These are phyloP conservation scores for Phanerodontia chrysosporium DNA, from an alignment of 768 basidiomycete genomes.

Conservation along the genomic window DNA sequence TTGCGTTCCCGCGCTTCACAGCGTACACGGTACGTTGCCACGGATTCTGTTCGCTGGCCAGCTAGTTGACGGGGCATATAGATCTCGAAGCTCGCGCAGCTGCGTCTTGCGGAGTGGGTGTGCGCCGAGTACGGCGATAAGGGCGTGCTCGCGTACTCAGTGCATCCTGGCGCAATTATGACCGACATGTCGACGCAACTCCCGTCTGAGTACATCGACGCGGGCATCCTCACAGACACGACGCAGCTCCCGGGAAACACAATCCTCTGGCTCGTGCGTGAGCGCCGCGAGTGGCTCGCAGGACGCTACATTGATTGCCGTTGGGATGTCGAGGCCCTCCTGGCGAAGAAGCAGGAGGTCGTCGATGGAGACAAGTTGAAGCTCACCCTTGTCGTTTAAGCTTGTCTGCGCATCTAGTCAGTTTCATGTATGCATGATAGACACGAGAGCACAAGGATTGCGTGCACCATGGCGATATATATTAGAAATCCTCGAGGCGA, in stretches of 20 bases:
- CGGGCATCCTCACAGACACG: conserved; percentile 5
- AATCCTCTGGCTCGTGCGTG: conserved; percentile 5
- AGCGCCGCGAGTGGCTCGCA: conserved; percentile 7
- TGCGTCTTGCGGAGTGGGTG: background rate
- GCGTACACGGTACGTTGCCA: background rate
- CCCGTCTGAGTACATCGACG: background rate
- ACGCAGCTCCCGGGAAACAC: conserved; percentile 3
- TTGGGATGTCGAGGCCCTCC: background rate
- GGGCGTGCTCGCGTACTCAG: background rate
- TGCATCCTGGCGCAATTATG: conserved; percentile 6
- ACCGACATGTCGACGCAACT: conserved; percentile 11
- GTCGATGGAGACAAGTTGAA: no score
- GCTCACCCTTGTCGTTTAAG: no score
- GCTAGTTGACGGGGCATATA: background rate
- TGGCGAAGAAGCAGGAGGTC: background rate
- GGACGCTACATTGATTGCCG: background rate
- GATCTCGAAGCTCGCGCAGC: background rate
- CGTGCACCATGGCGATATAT: no score
- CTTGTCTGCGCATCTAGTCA: no score
- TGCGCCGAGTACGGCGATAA: background rate
- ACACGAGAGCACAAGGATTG: no score
- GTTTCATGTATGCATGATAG: no score
- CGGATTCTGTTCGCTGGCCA: background rate
- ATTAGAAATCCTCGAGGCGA: conserved; percentile 40
- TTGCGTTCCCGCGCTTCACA: background rate